Conservation (phyloP, 192 early-diverging fungal species). For the Geranomyces variabilis region DNA sequence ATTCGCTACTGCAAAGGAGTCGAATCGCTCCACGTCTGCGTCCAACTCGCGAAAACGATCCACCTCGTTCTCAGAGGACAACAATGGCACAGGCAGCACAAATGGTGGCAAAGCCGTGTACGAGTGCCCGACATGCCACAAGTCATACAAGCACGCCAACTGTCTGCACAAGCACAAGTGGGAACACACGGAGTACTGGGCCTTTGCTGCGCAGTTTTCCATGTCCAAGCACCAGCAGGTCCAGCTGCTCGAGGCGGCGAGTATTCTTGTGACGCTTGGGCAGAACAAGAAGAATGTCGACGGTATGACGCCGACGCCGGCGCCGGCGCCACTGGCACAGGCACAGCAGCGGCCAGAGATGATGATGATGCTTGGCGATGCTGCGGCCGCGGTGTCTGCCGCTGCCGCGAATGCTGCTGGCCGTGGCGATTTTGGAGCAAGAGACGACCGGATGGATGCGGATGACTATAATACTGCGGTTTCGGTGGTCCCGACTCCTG, state of each 20-base stretch:
- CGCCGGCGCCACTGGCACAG: no score
- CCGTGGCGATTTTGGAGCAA: no score
- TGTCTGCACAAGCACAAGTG: conserved; percentile 69
- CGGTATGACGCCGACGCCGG: no score
- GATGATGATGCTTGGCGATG: no score
- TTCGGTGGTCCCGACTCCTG: no score
- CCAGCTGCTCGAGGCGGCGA: conserved; percentile 67
- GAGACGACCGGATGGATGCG: no score
- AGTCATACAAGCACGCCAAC: conserved; percentile 67
- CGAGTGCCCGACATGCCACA: conserved; percentile 63
- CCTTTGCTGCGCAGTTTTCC: conserved; percentile 58
- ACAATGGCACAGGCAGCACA: neutral
- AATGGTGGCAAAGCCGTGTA: conserved; percentile 21
- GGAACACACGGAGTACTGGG: conserved; percentile 73
- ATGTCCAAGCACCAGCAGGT: conserved; percentile 73
- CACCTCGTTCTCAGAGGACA: neutral
- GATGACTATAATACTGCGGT: no score
- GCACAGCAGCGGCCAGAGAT: no score
- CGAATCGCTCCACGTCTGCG: neutral
- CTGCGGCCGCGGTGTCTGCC: no score
- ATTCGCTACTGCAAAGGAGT: neutral
- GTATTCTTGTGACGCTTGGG: conserved; percentile 60
- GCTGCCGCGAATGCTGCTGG: no score
- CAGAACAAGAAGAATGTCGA: neutral
- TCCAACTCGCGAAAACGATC: conserved; percentile 17